Evolutionary conservation across 805 yeast species (phyloP), one percentile per base, ranked within the genome.

Genomic region (Lachancea fermentati): DNA sequence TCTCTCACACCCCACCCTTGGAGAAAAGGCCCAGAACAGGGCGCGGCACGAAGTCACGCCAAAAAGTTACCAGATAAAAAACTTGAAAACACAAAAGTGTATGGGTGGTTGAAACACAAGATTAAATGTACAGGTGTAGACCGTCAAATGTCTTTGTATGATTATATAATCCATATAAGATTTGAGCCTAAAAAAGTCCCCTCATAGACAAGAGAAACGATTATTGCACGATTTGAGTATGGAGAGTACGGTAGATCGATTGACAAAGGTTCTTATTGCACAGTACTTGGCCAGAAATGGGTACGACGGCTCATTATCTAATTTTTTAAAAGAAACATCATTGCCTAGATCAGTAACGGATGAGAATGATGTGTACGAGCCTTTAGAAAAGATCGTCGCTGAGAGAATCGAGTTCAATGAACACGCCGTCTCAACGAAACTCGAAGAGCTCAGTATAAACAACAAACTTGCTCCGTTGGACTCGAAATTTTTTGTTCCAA

Each of bases 281-380:
- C 76, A 78, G 22, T 82, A 74, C 47, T 66, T 83, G n/a, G 56
- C 67, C 19, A 61, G 68, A n/a, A 67, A 76, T 19, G 74, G 76
- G 1, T 70, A 68, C 34, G 45, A 41, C 1, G 63, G 62, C 0
- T 75, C 89, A 0, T 57, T 80, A 11, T 52, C 58, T n/a, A 51
- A 63, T 2, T 74, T 81, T 35, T 73, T 78, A 19, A 44, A 41
- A 16, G 69, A 65, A 24, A 32, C 50, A 2, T 49, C 48, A n/a
- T 37, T 39, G 32, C 37, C 38, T 19, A 41, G 25, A 40, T 39
- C 39, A 6, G 38, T 37, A 9, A 35, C 40, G n/a, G 39, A 40
- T 17, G 34, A 37, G 2, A 30, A 34, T 12, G 42, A 40, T 5
- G 34, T 22, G 9, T 26, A 42, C 13, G 60, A 57, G 15, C 44